phyloP scores from a whole-genome alignment of 352 stramenopile species.

The Pythium periplocum region DNA sequence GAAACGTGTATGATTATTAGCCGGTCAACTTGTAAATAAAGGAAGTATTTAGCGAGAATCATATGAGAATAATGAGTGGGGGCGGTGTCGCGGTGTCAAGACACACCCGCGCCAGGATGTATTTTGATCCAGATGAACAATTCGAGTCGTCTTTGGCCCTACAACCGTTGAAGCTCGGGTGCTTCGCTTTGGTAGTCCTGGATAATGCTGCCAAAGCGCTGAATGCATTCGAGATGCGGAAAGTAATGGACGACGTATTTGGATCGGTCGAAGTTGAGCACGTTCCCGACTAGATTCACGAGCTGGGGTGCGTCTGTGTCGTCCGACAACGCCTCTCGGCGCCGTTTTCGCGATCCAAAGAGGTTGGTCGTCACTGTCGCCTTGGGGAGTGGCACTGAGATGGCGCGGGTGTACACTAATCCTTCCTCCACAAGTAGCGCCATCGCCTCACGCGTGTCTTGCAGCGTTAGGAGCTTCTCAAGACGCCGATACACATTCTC shows the following conservation, averaged over 20 bases:
- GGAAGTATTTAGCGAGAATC: too few relatives aligned
- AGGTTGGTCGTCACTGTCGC: neutral
- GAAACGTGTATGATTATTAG: neutral
- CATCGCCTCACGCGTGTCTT: conserved; percentile 70
- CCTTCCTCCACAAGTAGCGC: conserved; percentile 65
- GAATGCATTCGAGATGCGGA: conserved; percentile 71
- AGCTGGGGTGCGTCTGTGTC: conserved; percentile 8
- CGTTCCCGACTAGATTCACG: conserved; percentile 36
- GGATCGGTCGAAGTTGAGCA: conserved; percentile 43
- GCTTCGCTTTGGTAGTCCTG: conserved; percentile 66
- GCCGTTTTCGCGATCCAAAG: neutral
- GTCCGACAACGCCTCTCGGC: conserved; percentile 27
- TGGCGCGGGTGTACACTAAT: conserved; percentile 54
- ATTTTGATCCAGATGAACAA: conserved; percentile 13
- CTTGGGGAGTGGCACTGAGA: conserved; percentile 3
- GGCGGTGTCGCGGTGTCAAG: too few relatives aligned
- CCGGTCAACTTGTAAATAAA: too few relatives aligned
- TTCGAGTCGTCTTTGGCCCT: too few relatives aligned
- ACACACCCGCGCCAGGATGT: neutral
- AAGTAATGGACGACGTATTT: conserved; percentile 65
- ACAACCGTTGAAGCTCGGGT: conserved; percentile 13
- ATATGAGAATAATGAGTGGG: too few relatives aligned
- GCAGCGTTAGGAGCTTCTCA: conserved; percentile 55
- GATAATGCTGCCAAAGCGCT: conserved; percentile 72
- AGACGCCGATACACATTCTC: conserved; percentile 45